Evolutionary conservation across 352 stramenopile species (phyloP).

Genomic region (Globisporangium nodosum): DNA sequence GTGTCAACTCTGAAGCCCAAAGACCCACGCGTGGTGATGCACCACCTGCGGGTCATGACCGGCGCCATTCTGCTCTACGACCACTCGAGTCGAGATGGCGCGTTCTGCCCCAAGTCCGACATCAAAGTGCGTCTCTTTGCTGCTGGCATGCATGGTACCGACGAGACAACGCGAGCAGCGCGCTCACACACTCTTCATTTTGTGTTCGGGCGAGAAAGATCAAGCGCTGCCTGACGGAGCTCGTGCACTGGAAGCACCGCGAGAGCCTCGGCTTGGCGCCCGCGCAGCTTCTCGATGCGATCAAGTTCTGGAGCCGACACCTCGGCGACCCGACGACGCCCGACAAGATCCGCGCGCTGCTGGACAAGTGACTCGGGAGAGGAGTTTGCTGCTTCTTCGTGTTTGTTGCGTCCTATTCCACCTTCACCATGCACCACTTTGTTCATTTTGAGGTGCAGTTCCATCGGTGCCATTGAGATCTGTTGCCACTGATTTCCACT

Average conservation of each 20-base stretch:
- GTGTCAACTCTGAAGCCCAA: slow-evolving; percentile 25
- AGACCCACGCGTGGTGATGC: slow-evolving; percentile 33
- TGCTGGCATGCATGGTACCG: not conserved
- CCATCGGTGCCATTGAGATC: no score
- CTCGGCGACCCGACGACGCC: slow-evolving; percentile 44
- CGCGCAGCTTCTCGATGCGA: slow-evolving; percentile 34
- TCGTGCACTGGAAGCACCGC: slow-evolving; percentile 29
- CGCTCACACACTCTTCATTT: not conserved
- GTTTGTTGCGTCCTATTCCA: not conserved
- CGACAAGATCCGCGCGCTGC: slow-evolving; percentile 36
- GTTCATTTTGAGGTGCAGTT: no score
- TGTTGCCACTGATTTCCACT: no score
- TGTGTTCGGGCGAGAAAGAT: slow-evolving; percentile 24
- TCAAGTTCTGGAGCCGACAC: slow-evolving; percentile 53
- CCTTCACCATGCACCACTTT: no score
- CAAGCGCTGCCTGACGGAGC: slow-evolving; percentile 51
- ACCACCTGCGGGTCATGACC: slow-evolving; percentile 46
- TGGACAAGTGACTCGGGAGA: slow-evolving; percentile 17
- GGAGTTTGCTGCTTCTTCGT: slow-evolving; percentile 1
- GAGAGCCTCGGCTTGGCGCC: slow-evolving; percentile 18
- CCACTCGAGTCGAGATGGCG: slow-evolving; percentile 36
- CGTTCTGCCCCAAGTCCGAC: slow-evolving; percentile 47
- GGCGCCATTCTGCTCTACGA: slow-evolving; percentile 58
- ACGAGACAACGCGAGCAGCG: not conserved
- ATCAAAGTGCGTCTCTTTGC: slow-evolving; percentile 30